Evolutionary conservation across 345 rosid genomes (phyloP).

Genomic region (Cardiospermum halicacabum): DNA sequence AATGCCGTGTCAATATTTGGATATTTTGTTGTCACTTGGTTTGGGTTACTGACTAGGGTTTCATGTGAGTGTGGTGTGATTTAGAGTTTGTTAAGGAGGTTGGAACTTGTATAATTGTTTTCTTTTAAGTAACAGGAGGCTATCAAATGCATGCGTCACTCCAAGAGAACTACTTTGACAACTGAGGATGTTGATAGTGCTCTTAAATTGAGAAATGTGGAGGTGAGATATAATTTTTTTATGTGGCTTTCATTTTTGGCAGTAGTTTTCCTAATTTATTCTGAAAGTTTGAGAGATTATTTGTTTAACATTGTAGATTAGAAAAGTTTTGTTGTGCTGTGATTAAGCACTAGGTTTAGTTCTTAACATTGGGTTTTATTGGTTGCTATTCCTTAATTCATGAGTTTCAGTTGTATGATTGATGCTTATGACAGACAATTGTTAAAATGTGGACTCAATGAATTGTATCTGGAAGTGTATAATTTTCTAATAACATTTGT

Average conservation of each 20-base stretch:
- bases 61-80: too few relatives aligned
- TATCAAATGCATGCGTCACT: constrained; percentile 93
- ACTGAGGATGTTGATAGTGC: constrained; percentile 84
- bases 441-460: not conserved
- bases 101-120: constrained; percentile 1
- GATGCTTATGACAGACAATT: not conserved
- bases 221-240: constrained; percentile 47
- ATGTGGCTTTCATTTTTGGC: not conserved
- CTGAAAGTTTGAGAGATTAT: not conserved
- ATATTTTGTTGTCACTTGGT: not conserved
- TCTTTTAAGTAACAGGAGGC: constrained; percentile 58
- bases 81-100: not conserved
- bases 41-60: too few relatives aligned
- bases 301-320: not conserved
- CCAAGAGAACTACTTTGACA: constrained; percentile 69
- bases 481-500: constrained; percentile 9
- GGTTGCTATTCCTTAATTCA: not conserved
- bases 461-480: not conserved
- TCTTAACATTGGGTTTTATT: not conserved
- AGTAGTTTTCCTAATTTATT: not conserved
- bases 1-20: too few relatives aligned
- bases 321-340: not conserved
- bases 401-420: not conserved
- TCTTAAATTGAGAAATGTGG: constrained; percentile 73
- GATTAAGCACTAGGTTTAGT: not conserved